Percentiles rank a stretch among this genome's conserved stretches.
phyloP scores from a whole-genome alignment of 2,329 filamentous ascomycete genomes.

The Fusarium gaditjirri region DNA sequence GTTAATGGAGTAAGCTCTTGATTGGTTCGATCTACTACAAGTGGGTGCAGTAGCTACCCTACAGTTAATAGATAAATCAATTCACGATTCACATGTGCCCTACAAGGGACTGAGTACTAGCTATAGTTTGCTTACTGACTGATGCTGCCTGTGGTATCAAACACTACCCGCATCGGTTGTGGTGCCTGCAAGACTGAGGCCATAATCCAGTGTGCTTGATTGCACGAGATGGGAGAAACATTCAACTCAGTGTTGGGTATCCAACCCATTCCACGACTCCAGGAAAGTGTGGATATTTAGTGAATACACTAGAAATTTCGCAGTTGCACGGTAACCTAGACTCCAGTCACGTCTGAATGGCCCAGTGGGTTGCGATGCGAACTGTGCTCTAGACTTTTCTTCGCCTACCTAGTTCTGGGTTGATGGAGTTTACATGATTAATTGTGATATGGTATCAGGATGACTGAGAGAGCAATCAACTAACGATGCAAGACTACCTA shows the following conservation, averaged over 20 bases:
- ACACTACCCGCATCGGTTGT: neutral
- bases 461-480: neutral
- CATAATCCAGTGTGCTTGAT: neutral
- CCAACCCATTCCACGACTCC: neutral
- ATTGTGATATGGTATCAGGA: neutral
- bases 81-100: neutral
- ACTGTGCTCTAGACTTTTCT: neutral
- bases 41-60: neutral
- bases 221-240: neutral
- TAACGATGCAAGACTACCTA: neutral
- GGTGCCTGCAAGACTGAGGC: neutral
- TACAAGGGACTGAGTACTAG: no score
- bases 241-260: neutral
- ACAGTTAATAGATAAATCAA: neutral
- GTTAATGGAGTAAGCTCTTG: neutral
- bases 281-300: neutral
- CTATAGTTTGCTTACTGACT: neutral
- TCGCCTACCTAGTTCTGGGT: neutral
- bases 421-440: neutral
- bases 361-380: neutral
- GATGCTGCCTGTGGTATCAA: neutral
- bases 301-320: neutral
- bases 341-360: neutral
- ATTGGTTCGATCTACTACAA: conserved; percentile 5
- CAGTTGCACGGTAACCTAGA: neutral